Evolutionary conservation across 1,284 basidiomycete genomes (phyloP).

Genomic region (Heterobasidion occidentale): DNA sequence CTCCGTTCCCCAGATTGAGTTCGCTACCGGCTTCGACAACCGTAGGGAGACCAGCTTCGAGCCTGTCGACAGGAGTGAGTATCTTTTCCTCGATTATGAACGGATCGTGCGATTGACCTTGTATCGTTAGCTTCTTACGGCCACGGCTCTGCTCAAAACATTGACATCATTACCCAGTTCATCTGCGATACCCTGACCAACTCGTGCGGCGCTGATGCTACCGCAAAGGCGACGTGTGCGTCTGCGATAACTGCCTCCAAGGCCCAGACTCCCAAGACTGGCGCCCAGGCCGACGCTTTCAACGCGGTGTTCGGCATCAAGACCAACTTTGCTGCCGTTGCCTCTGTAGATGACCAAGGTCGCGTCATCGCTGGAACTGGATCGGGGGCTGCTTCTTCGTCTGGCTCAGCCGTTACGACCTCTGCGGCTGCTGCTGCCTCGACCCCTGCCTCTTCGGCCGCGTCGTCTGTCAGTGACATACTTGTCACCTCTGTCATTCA

Average conservation of each 20-base stretch:
- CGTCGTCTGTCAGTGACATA: conserved; percentile 28
- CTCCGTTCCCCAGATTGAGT: conserved; percentile 50
- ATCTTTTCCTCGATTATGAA: neutral
- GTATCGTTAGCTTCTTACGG: conserved; percentile 29
- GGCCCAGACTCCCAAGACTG: conserved; percentile 29
- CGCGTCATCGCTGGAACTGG: conserved; percentile 15
- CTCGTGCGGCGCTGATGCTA: conserved; percentile 42
- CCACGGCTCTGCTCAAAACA: conserved; percentile 46
- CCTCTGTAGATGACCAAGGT: conserved; percentile 31
- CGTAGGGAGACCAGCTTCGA: conserved; percentile 51
- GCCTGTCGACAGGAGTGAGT: conserved; percentile 33
- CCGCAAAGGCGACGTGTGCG: conserved; percentile 41
- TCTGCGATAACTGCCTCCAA: conserved; percentile 34
- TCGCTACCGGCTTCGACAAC: conserved; percentile 49
- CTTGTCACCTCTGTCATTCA: neutral
- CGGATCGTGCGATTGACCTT: conserved; percentile 3
- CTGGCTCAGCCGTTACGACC: conserved; percentile 13
- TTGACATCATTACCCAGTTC: conserved; percentile 45
- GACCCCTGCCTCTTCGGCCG: conserved; percentile 11
- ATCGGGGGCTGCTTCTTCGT: conserved; percentile 13
- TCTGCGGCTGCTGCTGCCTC: conserved; percentile 15
- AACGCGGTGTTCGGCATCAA: conserved; percentile 4
- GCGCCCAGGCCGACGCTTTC: conserved; percentile 41
- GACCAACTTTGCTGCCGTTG: conserved; percentile 25
- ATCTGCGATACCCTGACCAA: conserved; percentile 49